Base-by-base conservation (phyloP, 495 filamentous ascomycete species). In the Staphylotrichum longicolle region DNA sequence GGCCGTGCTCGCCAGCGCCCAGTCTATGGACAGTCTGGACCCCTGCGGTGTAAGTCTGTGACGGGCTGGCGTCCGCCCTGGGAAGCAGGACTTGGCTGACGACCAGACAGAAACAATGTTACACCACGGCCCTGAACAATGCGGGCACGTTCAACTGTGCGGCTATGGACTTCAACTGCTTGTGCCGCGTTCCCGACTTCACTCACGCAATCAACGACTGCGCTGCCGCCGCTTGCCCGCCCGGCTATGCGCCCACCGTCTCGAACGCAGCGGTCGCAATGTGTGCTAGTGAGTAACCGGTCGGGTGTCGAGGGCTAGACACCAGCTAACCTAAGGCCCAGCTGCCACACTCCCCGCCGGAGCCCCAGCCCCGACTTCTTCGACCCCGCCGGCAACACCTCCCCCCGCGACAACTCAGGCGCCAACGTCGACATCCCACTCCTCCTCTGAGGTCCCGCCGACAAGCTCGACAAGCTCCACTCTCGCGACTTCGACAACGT, bases 261-360 rank as follows among this genome's bases (percentile, higher is more conserved):
- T 52, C 39, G 2, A 50, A 32, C n/a, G 63, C 63, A 3, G 70
- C 42, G 0, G n/a, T 27, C 5, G 61, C 65, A 7, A 27, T 70
- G 15, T 79, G 77, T 61, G 70, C 72, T 56, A 62, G 77, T 78
- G 60, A 73, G 76, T 66, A 30, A 33, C 32, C 42, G 33, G 3
- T 52, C 32, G 42, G 32, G 12, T 4, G 27, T 12, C 6, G 7
- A 9, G 48, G 32, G 14, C 46, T 45, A 27, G 52, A 44, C 34
- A 5, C 7, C 5, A 51, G 52, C 63, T 58, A 58, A 63, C 41
- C 30, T 14, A 32, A 5, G 8, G 33, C 33, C 48, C 56, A 65
- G 69, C 65, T n/a, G 64, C 63, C 30, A 59, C 69, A 30, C 44
- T 56, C 8, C 42, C 59, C 39, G 39, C 53, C 3, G 52, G 53